These are phyloP conservation scores for Cicer cuneatum DNA, from an alignment of 306 rosid species.

Conservation along the genomic window DNA sequence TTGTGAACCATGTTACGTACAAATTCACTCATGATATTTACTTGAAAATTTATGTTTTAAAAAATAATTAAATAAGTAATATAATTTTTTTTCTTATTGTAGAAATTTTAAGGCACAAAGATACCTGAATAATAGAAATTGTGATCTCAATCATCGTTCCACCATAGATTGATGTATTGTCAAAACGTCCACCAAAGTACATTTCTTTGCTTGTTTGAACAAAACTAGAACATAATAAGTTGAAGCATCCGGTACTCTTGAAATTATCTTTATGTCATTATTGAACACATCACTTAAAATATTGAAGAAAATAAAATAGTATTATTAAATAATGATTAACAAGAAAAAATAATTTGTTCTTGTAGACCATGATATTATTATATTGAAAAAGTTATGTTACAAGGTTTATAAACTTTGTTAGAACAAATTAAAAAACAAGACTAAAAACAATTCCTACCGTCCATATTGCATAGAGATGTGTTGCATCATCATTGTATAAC, in stretches of 20 bases:
- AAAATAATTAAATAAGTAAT: background rate
- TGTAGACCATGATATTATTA: too few species aligned
- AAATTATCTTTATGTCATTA: slow-evolving; percentile 11
- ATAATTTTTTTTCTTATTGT: background rate
- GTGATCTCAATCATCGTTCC: rapidly evolving
- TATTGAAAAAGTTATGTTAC: background rate
- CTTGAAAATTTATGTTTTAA: too few species aligned
- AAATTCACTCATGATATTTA: too few species aligned
- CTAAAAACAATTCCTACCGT: background rate
- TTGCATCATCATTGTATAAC: background rate
- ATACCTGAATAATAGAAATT: background rate
- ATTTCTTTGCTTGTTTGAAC: background rate
- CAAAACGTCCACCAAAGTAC: background rate
- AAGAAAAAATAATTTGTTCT: too few species aligned
- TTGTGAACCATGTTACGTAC: too few species aligned
- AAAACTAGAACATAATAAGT: background rate
- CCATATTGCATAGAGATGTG: background rate
- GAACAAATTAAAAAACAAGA: background rate
- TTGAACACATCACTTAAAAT: background rate
- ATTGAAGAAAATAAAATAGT: background rate
- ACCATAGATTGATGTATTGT: background rate
- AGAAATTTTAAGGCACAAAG: too few species aligned
- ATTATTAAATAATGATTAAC: background rate
- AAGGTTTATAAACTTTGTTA: too few species aligned
- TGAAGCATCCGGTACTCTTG: slow-evolving; percentile 19